Evolutionary conservation across 2,329 filamentous ascomycete genomes (phyloP).

Genomic region (Tolypocladium capitatum): DNA sequence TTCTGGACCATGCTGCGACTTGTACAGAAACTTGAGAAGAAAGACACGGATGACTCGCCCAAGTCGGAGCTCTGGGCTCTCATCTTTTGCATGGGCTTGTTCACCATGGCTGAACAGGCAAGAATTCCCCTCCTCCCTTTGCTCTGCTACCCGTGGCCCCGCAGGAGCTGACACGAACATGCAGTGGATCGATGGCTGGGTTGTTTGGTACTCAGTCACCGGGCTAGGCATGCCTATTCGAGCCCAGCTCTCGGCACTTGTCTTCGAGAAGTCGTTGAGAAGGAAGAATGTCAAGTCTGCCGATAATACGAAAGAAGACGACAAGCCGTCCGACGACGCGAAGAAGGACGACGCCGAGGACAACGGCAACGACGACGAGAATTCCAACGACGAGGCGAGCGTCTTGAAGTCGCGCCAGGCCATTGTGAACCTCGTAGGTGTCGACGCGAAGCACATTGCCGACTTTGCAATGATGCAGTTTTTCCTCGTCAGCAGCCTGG

Average conservation of each 20-base stretch:
- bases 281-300: conserved; percentile 63
- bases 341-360: conserved; percentile 10
- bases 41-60: conserved; percentile 29
- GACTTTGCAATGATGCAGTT: conserved; percentile 57
- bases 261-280: conserved; percentile 66
- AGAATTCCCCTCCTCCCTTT: conserved; percentile 3
- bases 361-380: conserved; percentile 25
- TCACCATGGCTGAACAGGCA: conserved; percentile 40
- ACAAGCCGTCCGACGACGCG: conserved; percentile 11
- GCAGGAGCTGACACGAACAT: neutral
- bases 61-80: conserved; percentile 50
- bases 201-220: conserved; percentile 53
- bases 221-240: conserved; percentile 53
- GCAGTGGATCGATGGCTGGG: conserved; percentile 47
- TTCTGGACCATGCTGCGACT: conserved; percentile 57
- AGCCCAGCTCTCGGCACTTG: conserved; percentile 54
- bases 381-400: conserved; percentile 41
- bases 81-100: conserved; percentile 49
- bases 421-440: conserved; percentile 66
- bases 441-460: conserved; percentile 56
- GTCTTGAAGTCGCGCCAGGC: conserved; percentile 43
- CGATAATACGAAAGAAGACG: conserved; percentile 29
- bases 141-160: neutral
- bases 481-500: conserved; percentile 46
- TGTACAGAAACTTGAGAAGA: conserved; percentile 48